Base-by-base conservation (phyloP, 345 rosid genomes). In the Camelina hispida region DNA sequence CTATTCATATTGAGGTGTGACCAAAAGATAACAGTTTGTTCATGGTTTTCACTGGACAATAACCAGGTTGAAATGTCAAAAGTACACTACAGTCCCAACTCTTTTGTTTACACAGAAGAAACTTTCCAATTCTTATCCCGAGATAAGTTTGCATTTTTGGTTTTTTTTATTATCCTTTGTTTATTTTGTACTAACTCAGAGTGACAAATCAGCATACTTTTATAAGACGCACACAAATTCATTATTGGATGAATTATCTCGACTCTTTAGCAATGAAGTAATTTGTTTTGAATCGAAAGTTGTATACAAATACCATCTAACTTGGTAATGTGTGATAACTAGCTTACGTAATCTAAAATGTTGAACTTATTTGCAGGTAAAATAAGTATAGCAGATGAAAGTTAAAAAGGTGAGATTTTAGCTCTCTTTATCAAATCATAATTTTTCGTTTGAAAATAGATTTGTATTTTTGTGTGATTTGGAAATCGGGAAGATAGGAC, bases 401-500 rank as follows among this genome's bases (percentile, higher is more conserved):
- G 17, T 2, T 15, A 15, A 15, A 48, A 7, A 48, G 22, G 53
- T 16, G 13, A 7, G 61, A n/a, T 34, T 34, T 57, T 14, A 30
- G 62, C 18, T 56, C 14, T 56, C 14, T 56, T 56, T n/a, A 32
- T n/a, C 43, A 57, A 57, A 57, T 56, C 62, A 54, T 25, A 5
- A 14, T 10, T 0, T 0, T 40, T 18, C 12, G 1, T 23, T 12
- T 20, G 32, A 40, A 17, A 59, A 16, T 3, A n/a, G 7, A 5
- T 40, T 1, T 47, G 62, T 15, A 16, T 4, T 43, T 23, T 62
- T 9, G 18, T 22, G 22, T 43, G 52, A 62, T 62, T 60, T 43
- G 56, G 74, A 52, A 28, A 3, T 51, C 20, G 56, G 13, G 63
- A 34, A 62, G 63, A 76, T 52, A 44, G 22, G 74, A 76, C 69